Percentiles rank a stretch among this genome's conserved stretches.
Conservation (phyloP, 768 basidiomycete species). For the Leucocoprinus birnbaumii region DNA sequence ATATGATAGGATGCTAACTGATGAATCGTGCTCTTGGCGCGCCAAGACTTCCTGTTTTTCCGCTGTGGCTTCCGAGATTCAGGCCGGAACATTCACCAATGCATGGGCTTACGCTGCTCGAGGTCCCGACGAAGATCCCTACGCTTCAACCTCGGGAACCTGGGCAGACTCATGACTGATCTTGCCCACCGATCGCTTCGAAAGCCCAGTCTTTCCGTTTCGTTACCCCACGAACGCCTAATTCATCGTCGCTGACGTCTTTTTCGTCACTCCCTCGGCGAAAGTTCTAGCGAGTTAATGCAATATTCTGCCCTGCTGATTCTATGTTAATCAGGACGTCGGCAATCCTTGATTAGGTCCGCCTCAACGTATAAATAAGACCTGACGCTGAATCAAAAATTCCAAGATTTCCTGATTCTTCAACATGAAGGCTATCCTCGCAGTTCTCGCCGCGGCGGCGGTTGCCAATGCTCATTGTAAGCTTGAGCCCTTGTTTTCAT, state of each 20-base stretch:
- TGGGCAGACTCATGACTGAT: slow-evolving; percentile 1
- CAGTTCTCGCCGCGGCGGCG: slow-evolving; percentile 32
- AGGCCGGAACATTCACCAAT: not conserved
- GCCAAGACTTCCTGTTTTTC: slow-evolving; percentile 7
- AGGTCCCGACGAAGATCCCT: slow-evolving; percentile 16
- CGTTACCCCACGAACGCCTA: not conserved
- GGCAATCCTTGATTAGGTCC: not conserved
- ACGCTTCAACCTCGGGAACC: slow-evolving; percentile 15
- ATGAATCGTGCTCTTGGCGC: not conserved
- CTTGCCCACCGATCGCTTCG: not conserved
- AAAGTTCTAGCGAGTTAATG: slow-evolving; percentile 8
- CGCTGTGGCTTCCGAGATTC: slow-evolving; percentile 14
- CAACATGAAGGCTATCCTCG: slow-evolving; percentile 35
- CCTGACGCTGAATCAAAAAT: too few relatives aligned
- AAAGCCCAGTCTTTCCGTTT: not conserved
- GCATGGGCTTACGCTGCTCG: not conserved
- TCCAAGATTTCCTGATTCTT: not conserved
- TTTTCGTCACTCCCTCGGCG: not conserved
- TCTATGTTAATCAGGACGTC: not conserved
- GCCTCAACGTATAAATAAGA: slow-evolving; percentile 4
- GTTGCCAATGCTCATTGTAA: slow-evolving; percentile 36
- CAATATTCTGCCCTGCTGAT: not conserved
- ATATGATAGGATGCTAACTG: not conserved
- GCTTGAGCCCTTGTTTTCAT: not conserved
- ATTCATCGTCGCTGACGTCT: not conserved